phyloP scores from a whole-genome alignment of 139 green algal genomes.

The Asterochloris erici region DNA sequence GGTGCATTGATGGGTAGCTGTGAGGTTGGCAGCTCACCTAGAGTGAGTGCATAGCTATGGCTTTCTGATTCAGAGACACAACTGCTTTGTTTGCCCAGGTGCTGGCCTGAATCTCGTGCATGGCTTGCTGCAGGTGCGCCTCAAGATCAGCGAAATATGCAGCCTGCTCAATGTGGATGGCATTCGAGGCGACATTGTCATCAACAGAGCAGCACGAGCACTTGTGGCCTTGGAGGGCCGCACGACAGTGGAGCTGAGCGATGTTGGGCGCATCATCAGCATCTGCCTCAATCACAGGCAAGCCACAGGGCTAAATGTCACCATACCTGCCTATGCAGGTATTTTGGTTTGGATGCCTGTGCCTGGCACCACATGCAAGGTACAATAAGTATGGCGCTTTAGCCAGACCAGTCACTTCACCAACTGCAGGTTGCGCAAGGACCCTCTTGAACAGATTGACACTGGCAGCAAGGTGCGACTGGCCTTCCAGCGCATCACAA shows the following conservation, averaged over 20 bases:
- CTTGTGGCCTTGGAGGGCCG: constrained; percentile 79
- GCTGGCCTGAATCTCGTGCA: no score
- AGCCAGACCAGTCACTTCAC: neutral
- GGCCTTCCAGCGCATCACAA: constrained; percentile 63
- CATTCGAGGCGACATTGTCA: constrained; percentile 88
- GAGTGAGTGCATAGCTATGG: no score
- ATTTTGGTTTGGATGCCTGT: neutral
- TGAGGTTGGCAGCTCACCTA: no score
- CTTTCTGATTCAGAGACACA: no score
- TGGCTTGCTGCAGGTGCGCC: constrained; percentile 36
- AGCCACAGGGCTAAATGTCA: neutral
- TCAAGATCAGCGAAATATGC: constrained; percentile 85
- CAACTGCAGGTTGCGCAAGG: constrained; percentile 76
- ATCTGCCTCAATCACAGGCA: constrained; percentile 85
- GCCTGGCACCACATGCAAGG: neutral
- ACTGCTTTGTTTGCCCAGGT: no score
- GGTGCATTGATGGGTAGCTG: no score
- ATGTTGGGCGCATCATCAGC: constrained; percentile 74
- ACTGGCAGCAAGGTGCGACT: constrained; percentile 79
- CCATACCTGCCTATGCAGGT: neutral
- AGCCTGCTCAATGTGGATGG: constrained; percentile 86
- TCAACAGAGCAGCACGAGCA: constrained; percentile 76
- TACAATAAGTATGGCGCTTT: no score
- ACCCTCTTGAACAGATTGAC: constrained; percentile 89
- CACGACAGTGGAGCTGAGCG: constrained; percentile 59